Evolutionary conservation across 176 grass and related monocot genomes (phyloP).

Genomic region (Neostapfia colusana): DNA sequence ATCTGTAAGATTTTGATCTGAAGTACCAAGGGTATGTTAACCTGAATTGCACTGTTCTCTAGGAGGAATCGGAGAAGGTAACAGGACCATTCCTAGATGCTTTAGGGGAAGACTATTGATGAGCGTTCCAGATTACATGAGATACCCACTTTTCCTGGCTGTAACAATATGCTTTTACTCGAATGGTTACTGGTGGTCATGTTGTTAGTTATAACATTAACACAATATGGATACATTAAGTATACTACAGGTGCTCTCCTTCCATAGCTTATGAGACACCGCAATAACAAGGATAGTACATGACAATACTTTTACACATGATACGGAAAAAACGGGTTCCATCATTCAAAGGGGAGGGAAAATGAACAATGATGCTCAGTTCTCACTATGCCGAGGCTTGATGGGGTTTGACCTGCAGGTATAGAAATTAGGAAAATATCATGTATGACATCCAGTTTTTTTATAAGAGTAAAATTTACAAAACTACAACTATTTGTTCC

Average conservation of each 20-base stretch:
- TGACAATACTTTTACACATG: constrained; percentile 44
- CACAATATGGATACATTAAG: constrained; percentile 20
- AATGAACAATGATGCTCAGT: constrained; percentile 44
- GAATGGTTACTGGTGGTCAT: not conserved
- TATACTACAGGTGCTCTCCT: constrained; percentile 43
- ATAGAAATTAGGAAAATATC: constrained; percentile 30
- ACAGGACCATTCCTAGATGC: constrained; percentile 58
- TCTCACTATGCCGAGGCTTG: constrained; percentile 22
- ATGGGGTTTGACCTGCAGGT: constrained; percentile 19
- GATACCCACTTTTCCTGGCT: not conserved
- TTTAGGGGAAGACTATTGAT: constrained; percentile 88
- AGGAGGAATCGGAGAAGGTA: constrained; percentile 66
- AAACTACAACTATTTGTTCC: too few species aligned
- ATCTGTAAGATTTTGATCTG: constrained; percentile 7
- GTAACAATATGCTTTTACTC: not conserved
- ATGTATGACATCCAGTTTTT: not conserved
- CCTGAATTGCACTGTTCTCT: constrained; percentile 23
- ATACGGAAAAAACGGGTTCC: constrained; percentile 47
- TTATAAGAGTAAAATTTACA: too few species aligned
- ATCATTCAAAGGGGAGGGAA: constrained; percentile 33
- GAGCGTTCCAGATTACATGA: not conserved
- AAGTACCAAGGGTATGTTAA: constrained; percentile 31
- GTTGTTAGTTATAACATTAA: constrained; percentile 22
- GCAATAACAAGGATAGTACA: constrained; percentile 36
- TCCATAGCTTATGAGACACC: constrained; percentile 38